Evolutionary conservation across 257 asterid species (phyloP), one percentile per base, ranked within the genome.

Genomic region (Henckelia pumila): DNA sequence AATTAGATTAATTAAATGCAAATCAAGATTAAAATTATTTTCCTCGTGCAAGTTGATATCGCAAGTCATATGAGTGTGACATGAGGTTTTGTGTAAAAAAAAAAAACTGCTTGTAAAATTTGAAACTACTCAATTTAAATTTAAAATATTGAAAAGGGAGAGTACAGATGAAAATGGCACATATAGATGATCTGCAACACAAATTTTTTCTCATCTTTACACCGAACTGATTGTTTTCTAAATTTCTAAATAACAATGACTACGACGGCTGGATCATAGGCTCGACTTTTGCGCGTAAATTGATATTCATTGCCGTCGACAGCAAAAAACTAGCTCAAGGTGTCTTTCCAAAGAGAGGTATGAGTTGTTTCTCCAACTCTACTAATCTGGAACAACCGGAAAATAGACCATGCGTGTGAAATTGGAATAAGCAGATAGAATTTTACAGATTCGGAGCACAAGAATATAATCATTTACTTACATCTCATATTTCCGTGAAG

Each of bases 291-390:
- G 8, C 53, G 16, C 8, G 8, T 13, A 47, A 16, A 16, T 47
- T 0, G 52, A 44, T 4, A 16, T 16, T 1, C n/a, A 40, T 40
- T 1, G 50, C 6, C 5, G n/a, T 14, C 8, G 20, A 47, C 53
- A 4, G 20, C 53, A 47, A 16, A 16, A 47, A 16, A 1, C 53
- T 16, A 0, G 53, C 20, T 47, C 53, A 47, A 4, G 4, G 21
- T 5, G 53, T 75, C 6, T 79, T 75, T 7, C 95, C 87, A 61
- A 88, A 80, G 68, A 80, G 77, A 13, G 84, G 78, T 16, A 77
- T 22, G 52, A 93, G 97, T 61, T 86, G 94, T 77, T 93, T 93
- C 89, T 93, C 96, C 76, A 93, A 72, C 84, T 93, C 98, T 22
- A 88, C 74, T 78, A 93, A 84, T 44, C 98, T 89, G 97, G 61